Base-by-base conservation (phyloP, 495 filamentous ascomycete species). In the Talaromyces ruber region DNA sequence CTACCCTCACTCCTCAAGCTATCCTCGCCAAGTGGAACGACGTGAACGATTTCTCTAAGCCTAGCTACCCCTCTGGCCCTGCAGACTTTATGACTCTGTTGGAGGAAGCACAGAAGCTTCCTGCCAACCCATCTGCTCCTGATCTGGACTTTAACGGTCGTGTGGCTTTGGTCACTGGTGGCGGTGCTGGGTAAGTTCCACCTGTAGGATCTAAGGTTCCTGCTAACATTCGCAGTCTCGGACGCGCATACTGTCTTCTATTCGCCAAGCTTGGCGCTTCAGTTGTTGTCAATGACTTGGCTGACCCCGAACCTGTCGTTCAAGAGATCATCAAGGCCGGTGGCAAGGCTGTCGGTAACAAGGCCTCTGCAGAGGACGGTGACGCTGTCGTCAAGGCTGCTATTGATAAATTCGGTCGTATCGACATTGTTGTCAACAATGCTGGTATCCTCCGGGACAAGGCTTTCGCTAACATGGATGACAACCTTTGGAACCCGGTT, bases 381-480 rank as follows among this genome's bases (percentile, higher is more conserved):
- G 93, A 97, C 51, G 86, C 84, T 28, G 92, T 98, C 52, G 87
- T 98, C 67, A 94, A 97, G 81, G 85, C 80, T 62, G 92, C 92
- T 62, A 96, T 98, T 66, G 94, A 98, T 70, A 85, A 90, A 39
- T 98, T 90, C 67, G 94, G 94, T 66, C 90, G 95, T 59, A 84
- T 98, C 67, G 94, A 98, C 70, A 88, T 98, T 60, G 75, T 98
- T 64, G 81, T 98, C 74, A 98, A 98, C 84, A 98, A 98, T 70
- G 94, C 94, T 52, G 94, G 94, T 70, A 98, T 98, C 69, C 84
- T 98, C 34, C 85, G 94, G 59, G 94, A 98, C 81, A 98, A 97
- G 84, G 93, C 94, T 37, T 98, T 98, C 79, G 85, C 80, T 72
- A 96, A 97, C 79, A 98, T 98, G 94, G 89, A 91, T 62, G 94